phyloP scores from a whole-genome alignment of 495 filamentous ascomycete genomes.

The Tuber melanosporum region DNA sequence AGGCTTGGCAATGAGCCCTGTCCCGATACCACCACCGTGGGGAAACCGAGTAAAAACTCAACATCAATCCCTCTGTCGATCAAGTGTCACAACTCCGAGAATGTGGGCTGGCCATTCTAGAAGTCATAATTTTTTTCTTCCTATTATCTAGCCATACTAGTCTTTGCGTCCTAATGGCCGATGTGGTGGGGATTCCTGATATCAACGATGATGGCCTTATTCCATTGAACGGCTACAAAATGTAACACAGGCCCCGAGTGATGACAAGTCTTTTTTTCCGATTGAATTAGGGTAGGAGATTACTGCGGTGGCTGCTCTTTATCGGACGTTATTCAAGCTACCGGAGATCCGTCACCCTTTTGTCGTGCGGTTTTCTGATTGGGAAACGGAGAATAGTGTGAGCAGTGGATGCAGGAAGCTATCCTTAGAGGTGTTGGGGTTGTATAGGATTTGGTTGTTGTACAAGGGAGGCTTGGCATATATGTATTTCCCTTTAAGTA shows the following conservation, averaged over 20 bases:
- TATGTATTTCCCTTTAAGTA: too few species aligned
- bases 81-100: background rate
- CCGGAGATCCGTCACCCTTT: background rate
- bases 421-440: too few species aligned
- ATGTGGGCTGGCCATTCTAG: background rate
- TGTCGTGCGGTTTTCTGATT: background rate
- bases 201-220: background rate
- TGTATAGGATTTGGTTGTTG: too few species aligned
- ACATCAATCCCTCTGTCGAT: background rate
- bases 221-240: background rate
- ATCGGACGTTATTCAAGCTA: background rate
- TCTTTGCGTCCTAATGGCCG: background rate
- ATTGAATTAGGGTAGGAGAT: background rate
- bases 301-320: background rate
- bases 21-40: background rate
- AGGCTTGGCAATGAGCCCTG: background rate
- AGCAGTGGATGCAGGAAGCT: too few species aligned
- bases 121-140: background rate
- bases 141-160: background rate
- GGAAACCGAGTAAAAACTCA: constrained; percentile 5
- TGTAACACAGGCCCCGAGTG: constrained; percentile 1
- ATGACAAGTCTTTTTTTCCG: background rate
- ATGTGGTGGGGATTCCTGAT: background rate
- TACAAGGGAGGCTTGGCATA: too few species aligned
- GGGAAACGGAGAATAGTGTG: background rate